Evolutionary conservation across 441 rosid genomes (phyloP).

Genomic region (Pelargonium australe): DNA sequence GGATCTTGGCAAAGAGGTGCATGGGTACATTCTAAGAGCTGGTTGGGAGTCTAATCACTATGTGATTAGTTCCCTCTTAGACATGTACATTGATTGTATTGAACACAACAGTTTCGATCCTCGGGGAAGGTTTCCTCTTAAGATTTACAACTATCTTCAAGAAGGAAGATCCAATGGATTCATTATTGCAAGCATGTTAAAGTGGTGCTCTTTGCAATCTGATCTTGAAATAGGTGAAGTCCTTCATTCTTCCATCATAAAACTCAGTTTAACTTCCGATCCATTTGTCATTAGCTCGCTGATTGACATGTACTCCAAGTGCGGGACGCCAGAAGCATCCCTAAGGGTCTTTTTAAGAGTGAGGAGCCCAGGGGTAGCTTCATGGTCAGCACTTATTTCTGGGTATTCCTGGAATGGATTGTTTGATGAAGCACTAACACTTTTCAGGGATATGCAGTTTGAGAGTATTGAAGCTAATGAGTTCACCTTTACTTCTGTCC

Average conservation of each 20-base stretch:
- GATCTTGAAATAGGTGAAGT: slow-evolving; percentile 21
- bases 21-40: slow-evolving; percentile 20
- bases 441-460: slow-evolving; percentile 27
- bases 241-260: slow-evolving; percentile 22
- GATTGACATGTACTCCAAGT: slow-evolving; percentile 30
- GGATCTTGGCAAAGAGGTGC: slow-evolving; percentile 27
- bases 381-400: slow-evolving; percentile 28
- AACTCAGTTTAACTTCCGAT: slow-evolving; percentile 22
- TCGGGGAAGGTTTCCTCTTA: slow-evolving; percentile 17
- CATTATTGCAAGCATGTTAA: slow-evolving; percentile 26
- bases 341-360: slow-evolving; percentile 20
- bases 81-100: slow-evolving; percentile 26
- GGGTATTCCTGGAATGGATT: slow-evolving; percentile 25
- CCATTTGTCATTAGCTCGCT: slow-evolving; percentile 24
- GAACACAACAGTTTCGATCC: slow-evolving; percentile 16
- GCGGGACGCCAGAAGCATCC: slow-evolving; percentile 24
- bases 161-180: slow-evolving; percentile 18
- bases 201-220: slow-evolving; percentile 28
- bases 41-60: slow-evolving; percentile 22
- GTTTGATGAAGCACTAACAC: slow-evolving; percentile 20
- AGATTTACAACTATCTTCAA: slow-evolving; percentile 17
- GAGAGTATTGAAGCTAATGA: slow-evolving; percentile 25
- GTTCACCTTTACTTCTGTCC: slow-evolving; percentile 27
- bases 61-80: slow-evolving; percentile 27
- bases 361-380: slow-evolving; percentile 15